Evolutionary conservation across 2,329 filamentous ascomycete genomes (phyloP), one percentile per base, ranked within the genome.

Genomic region (Sporothrix brasiliensis): DNA sequence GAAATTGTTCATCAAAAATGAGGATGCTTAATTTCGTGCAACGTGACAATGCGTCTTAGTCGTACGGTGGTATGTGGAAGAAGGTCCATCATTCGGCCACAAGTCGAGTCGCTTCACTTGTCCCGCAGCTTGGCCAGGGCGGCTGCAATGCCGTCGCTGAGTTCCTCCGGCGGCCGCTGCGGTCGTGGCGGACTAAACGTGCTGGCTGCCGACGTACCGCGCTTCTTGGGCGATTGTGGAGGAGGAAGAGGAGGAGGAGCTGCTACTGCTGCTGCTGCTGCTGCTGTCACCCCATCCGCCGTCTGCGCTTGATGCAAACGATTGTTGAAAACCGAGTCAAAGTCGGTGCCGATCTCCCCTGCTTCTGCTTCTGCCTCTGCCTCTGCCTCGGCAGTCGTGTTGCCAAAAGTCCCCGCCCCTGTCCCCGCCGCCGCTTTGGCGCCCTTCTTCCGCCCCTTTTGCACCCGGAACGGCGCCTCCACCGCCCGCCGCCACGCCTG

Each of bases 401-500:
- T 47, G 34, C 4, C 19, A 7, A 44, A 30, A 11, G 24, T 34
- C 44, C 50, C 30, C 47, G 65, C 7, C 69, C n/a, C 73, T 61
- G 76, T 77, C 58, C 76, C 71, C 30, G 73, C 74, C 49, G 63
- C 74, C 77, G 39, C 73, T 73, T 75, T 70, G 74, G 74, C 24
- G 75, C 71, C 41, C 74, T 77, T 69, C 16, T 3, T 30, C 77
- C 82, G 92, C n/a, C 91, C 87, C 76, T 90, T 91, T 75, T 89
- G 88, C 5, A 91, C 88, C 71, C 92, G 83, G 76, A 98, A 97
- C 0, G 93, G 92, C 79, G 97, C 93, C 72, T 92, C 87, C 1
- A 97, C 91, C 11, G 91, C 91, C 70, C 84, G 86, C 74, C 87
- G 90, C 94, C 94, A 98, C 71, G 89, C 87, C 79, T 91, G 91